Evolutionary conservation across 805 yeast species (phyloP).

Genomic region (Candida methanosorbosa): DNA sequence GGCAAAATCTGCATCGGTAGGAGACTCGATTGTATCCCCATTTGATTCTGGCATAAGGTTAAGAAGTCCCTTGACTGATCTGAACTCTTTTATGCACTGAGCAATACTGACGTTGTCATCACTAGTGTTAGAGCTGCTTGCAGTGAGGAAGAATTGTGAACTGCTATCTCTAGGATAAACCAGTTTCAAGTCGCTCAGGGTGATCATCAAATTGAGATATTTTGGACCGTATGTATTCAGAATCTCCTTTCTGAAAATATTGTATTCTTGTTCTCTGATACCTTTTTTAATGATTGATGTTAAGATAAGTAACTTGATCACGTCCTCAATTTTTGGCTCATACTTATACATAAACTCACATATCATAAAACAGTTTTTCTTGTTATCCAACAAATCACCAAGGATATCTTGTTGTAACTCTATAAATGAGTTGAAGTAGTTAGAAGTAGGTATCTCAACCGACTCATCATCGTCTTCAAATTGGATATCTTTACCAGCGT

Average conservation of each 20-base stretch:
- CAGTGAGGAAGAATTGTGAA: conserved; percentile 12
- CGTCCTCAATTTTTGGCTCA: conserved; percentile 29
- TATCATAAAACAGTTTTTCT: conserved; percentile 27
- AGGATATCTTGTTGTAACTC: conserved; percentile 67
- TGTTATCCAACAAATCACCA: conserved; percentile 38
- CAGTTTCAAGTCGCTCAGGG: conserved; percentile 40
- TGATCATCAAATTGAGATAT: conserved; percentile 37
- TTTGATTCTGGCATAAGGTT: conserved; percentile 33
- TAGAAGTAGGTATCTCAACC: conserved; percentile 9
- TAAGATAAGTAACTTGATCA: conserved; percentile 47
- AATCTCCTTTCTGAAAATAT: conserved; percentile 43
- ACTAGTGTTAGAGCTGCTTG: conserved; percentile 4
- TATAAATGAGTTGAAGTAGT: conserved; percentile 35
- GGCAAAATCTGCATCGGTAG: conserved; percentile 47
- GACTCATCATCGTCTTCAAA: conserved; percentile 10
- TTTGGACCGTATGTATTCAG: conserved; percentile 58
- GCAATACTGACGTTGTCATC: conserved; percentile 1
- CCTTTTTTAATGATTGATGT: conserved; percentile 64
- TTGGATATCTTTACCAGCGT: conserved; percentile 9
- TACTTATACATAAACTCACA: conserved; percentile 42
- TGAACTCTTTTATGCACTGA: conserved; percentile 27
- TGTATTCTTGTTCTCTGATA: conserved; percentile 54
- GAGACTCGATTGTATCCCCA: conserved; percentile 26
- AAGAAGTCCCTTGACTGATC: conserved; percentile 29
- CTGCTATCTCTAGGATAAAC: conserved; percentile 27